Conservation (phyloP, 768 basidiomycete species). For the Mrakia blollopis region DNA sequence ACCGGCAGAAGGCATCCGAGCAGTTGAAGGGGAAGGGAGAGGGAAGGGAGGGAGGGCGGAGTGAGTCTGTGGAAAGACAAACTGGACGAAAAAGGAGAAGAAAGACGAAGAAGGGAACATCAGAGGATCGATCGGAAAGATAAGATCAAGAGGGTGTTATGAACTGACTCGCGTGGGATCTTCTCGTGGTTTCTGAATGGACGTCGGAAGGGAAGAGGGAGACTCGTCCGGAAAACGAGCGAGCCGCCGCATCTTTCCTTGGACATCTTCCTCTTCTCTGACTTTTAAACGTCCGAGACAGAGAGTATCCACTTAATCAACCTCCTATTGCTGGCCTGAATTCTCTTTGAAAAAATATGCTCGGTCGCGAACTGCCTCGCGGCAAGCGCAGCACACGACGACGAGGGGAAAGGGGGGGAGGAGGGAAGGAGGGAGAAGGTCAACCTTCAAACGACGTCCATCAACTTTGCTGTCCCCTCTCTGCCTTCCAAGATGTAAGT, state of each 20-base stretch:
- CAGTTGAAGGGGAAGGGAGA: background rate
- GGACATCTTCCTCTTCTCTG: background rate
- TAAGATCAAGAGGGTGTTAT: background rate
- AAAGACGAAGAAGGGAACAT: no score
- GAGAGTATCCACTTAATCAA: no score
- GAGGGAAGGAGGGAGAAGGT: no score
- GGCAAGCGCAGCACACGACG: no score
- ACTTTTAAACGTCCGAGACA: no score
- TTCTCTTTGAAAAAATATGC: no score
- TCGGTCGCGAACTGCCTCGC: no score
- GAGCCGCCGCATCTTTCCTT: background rate
- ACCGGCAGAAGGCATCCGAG: background rate
- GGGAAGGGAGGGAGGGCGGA: background rate
- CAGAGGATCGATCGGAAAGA: background rate
- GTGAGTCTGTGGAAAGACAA: no score
- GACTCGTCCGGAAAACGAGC: background rate
- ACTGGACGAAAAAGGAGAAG: no score
- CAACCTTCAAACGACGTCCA: no score
- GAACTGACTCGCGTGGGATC: background rate
- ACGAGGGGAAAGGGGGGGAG: no score
- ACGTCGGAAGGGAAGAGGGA: background rate
- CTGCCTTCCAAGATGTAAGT: background rate
- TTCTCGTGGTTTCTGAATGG: background rate
- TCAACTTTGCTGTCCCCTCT: background rate
- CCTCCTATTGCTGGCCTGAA: no score